phyloP scores from a whole-genome alignment of 805 yeast genomes.

The Monosporozyma aerobia region DNA sequence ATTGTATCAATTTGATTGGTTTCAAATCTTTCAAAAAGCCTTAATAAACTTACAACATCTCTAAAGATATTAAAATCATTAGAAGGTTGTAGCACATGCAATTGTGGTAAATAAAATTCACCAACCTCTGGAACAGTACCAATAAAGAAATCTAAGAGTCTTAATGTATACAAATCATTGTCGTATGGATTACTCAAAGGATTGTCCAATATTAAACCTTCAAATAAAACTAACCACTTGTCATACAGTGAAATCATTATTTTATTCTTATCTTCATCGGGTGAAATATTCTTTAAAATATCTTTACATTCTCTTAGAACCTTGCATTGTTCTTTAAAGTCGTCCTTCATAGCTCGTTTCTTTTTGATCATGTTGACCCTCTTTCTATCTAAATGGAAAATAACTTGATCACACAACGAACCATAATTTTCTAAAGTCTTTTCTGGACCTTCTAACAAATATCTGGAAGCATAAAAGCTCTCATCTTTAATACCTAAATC shows the following conservation, averaged over 20 bases:
- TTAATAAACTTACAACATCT: conserved; percentile 13
- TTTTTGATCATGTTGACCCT: conserved; percentile 18
- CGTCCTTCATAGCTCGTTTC: conserved; percentile 15
- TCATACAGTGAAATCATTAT: conserved; percentile 14
- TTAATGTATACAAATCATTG: conserved; percentile 20
- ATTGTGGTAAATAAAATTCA: conserved; percentile 26
- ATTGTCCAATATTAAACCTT: conserved; percentile 19
- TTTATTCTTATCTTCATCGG: conserved; percentile 6
- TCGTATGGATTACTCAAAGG: conserved; percentile 24
- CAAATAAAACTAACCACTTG: conserved; percentile 20
- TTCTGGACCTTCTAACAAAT: conserved; percentile 17
- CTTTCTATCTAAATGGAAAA: conserved; percentile 18
- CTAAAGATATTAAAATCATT: conserved; percentile 2
- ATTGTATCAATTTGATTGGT: conserved; percentile 18
- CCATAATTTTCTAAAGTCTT: conserved; percentile 17
- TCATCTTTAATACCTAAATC: conserved; percentile 23
- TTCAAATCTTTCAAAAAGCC: conserved; percentile 15
- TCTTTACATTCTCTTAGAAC: conserved; percentile 15
- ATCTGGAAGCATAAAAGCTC: conserved; percentile 22
- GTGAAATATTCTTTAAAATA: conserved; percentile 9
- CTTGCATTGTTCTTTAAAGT: conserved; percentile 14
- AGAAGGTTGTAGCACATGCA: conserved; percentile 6
- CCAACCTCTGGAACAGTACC: conserved; percentile 26
- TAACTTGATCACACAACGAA: conserved; percentile 19
- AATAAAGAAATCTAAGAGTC: conserved; percentile 26